Evolutionary conservation across 2,329 filamentous ascomycete genomes (phyloP).

Genomic region (Alternaria ethzedia): DNA sequence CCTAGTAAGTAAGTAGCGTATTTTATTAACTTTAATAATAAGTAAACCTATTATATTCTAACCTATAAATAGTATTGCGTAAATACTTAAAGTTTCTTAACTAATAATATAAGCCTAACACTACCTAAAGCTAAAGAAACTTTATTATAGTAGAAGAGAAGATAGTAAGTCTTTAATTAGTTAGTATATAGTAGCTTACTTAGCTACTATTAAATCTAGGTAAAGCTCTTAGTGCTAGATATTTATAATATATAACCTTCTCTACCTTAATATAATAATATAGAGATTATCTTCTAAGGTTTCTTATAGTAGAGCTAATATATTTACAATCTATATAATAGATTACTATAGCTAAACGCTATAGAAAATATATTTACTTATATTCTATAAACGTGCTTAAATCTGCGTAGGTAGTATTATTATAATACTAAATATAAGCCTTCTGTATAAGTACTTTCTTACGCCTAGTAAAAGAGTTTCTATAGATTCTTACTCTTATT

Average conservation of each 20-base stretch:
- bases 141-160: background rate
- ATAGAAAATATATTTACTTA: background rate
- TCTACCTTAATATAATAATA: background rate
- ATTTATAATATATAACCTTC: background rate
- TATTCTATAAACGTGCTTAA: background rate
- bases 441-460: background rate
- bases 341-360: background rate
- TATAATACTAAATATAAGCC: background rate
- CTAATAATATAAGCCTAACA: background rate
- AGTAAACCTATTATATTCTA: background rate
- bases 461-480: background rate
- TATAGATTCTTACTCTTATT: background rate
- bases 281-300: background rate
- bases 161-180: no score
- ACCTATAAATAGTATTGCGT: background rate
- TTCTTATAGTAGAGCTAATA: background rate
- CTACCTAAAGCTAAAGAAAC: background rate
- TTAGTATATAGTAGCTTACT: no score
- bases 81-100: background rate
- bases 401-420: background rate
- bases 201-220: no score
- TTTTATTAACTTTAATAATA: background rate
- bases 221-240: background rate
- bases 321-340: background rate
- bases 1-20: background rate